phyloP scores from a whole-genome alignment of 225 moss, liverwort and hornwort genomes.

The Lunularia cruciata region DNA sequence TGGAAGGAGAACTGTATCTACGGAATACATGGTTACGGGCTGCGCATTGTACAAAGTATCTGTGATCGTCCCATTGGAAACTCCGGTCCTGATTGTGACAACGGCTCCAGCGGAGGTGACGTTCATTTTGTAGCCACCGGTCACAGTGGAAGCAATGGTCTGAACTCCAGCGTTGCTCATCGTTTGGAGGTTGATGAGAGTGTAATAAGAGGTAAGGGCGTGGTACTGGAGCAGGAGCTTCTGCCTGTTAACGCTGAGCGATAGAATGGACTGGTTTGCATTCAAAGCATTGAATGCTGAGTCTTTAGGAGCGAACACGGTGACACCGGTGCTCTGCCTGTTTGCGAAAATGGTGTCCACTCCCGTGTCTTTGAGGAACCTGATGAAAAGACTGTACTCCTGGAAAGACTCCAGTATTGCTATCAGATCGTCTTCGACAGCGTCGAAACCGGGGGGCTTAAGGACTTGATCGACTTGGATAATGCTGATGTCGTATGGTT shows the following conservation, averaged over 20 bases:
- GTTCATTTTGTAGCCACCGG: background rate
- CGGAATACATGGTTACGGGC: constrained; percentile 32
- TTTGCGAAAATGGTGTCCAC: constrained; percentile 22
- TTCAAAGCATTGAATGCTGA: constrained; percentile 35
- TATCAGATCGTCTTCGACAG: constrained; percentile 25
- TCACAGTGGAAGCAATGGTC: constrained; percentile 32
- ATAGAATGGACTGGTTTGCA: constrained; percentile 4
- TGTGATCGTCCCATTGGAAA: constrained; percentile 25
- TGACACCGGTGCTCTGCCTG: constrained; percentile 37
- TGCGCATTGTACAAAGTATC: constrained; percentile 32
- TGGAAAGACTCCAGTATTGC: constrained; percentile 32
- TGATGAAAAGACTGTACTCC: constrained; percentile 28
- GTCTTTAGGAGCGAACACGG: constrained; percentile 44
- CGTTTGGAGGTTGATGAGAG: constrained; percentile 32
- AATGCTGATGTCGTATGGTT: constrained; percentile 63
- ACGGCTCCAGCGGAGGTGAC: constrained; percentile 15
- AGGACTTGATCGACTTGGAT: constrained; percentile 30
- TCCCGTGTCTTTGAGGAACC: constrained; percentile 35
- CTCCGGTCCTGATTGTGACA: constrained; percentile 24
- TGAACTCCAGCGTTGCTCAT: constrained; percentile 16
- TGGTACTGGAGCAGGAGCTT: constrained; percentile 43
- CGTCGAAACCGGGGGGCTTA: constrained; percentile 26
- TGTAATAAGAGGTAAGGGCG: constrained; percentile 34
- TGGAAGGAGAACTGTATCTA: constrained; percentile 37
- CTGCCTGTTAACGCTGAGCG: constrained; percentile 3